phyloP scores from a whole-genome alignment of 192 early-diverging fungal genomes.

The Entomortierella chlamydospora region DNA sequence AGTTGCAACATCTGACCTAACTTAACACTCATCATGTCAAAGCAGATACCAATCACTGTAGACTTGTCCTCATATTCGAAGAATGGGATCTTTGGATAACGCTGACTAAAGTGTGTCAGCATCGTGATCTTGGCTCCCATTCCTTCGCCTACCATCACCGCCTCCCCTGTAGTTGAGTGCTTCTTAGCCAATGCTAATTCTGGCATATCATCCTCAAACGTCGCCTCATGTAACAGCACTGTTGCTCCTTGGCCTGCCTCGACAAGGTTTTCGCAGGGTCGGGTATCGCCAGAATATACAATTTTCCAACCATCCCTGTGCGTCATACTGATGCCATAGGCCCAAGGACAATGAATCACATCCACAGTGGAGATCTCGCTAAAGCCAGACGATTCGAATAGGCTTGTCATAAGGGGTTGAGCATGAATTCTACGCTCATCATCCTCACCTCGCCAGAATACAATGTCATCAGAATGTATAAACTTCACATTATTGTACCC shows the following conservation, averaged over 20 bases:
- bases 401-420: conserved; percentile 1
- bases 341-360: conserved; percentile 86
- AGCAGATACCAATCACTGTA: conserved; percentile 72
- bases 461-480: conserved; percentile 64
- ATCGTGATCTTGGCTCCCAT: conserved; percentile 89
- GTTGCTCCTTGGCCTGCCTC: conserved; percentile 75
- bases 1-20: conserved; percentile 63
- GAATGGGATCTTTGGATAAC: conserved; percentile 88
- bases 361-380: conserved; percentile 69
- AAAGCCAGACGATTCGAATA: conserved; percentile 63
- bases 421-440: conserved; percentile 4
- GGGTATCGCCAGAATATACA: conserved; percentile 95
- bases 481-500: conserved; percentile 64
- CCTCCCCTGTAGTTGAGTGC: conserved; percentile 91
- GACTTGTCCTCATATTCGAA: conserved; percentile 57
- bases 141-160: conserved; percentile 82
- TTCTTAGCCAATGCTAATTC: conserved; percentile 82
- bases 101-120: conserved; percentile 96
- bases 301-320: conserved; percentile 81
- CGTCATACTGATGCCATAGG: conserved; percentile 81
- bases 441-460: conserved; percentile 41
- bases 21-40: conserved; percentile 80
- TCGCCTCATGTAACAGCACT: conserved; percentile 93
- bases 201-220: conserved; percentile 78
- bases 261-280: conserved; percentile 83